A percentile compares a stretch with the other conserved stretches of the same genome.
phyloP scores from a whole-genome alignment of 768 basidiomycete species.

The Lactarius hatsudake region DNA sequence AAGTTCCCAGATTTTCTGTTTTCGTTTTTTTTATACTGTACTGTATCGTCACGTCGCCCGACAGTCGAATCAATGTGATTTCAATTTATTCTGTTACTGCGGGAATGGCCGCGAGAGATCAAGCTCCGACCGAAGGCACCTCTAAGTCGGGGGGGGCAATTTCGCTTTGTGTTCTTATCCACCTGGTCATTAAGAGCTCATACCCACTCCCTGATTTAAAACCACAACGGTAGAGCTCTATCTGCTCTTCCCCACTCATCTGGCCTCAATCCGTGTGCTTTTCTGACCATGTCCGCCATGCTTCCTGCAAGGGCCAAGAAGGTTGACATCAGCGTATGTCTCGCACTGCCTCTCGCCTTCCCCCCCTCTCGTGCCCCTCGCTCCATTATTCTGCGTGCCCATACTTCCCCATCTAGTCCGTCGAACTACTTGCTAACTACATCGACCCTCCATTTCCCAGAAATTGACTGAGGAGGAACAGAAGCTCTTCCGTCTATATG shows the following conservation, averaged over 20 bases:
- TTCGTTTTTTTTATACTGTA: not conserved
- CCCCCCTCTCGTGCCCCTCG: conserved; percentile 5
- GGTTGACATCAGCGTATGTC: conserved; percentile 86
- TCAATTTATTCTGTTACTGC: not conserved
- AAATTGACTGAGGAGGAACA: conserved; percentile 86
- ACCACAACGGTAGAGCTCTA: conserved; percentile 27
- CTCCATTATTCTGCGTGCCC: not conserved
- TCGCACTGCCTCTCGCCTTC: conserved; percentile 24
- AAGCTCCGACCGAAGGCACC: conserved; percentile 12
- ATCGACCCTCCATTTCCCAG: conserved; percentile 38
- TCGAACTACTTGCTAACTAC: not conserved
- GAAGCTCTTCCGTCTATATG: conserved; percentile 91
- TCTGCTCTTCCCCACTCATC: conserved; percentile 27
- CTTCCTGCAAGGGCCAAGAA: conserved; percentile 82
- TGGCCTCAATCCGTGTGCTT: conserved; percentile 15
- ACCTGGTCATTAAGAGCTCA: not conserved
- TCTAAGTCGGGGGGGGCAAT: conserved; percentile 7
- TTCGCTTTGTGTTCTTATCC: conserved; percentile 10
- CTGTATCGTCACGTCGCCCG: not conserved
- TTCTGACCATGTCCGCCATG: conserved; percentile 42
- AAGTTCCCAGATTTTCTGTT: not conserved
- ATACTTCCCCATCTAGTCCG: not conserved
- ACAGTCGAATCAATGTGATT: not conserved
- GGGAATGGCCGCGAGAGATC: conserved; percentile 11
- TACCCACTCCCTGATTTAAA: conserved; percentile 5